These are phyloP conservation scores for Citrus medica DNA, from an alignment of 345 rosid species.

Conservation along the genomic window DNA sequence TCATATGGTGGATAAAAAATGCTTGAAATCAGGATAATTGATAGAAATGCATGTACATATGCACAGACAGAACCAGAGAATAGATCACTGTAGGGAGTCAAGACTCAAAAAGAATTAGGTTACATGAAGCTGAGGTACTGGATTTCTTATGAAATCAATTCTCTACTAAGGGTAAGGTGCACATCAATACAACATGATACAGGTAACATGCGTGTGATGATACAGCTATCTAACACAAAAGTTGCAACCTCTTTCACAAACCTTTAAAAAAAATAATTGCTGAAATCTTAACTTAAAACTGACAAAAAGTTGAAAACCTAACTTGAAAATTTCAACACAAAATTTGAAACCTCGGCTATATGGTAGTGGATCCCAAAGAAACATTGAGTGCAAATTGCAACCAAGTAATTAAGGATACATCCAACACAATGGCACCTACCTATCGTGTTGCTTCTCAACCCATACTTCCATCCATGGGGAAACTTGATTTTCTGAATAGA, in stretches of 20 bases:
- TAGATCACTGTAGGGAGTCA: background rate
- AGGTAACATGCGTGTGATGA: too few relatives aligned
- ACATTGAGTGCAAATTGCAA: background rate
- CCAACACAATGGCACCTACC: constrained; percentile 34
- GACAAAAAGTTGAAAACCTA: too few relatives aligned
- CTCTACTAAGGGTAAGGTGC: background rate
- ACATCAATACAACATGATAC: background rate
- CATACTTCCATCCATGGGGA: constrained; percentile 96
- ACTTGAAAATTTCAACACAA: too few relatives aligned
- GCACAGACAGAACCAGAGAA: background rate
- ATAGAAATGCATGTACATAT: background rate
- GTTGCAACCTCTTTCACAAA: too few relatives aligned
- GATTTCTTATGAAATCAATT: background rate
- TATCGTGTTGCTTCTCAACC: constrained; percentile 66
- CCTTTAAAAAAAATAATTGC: too few relatives aligned
- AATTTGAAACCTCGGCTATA: too few relatives aligned
- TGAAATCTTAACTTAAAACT: too few relatives aligned
- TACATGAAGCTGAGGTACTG: background rate
- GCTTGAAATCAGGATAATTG: background rate
- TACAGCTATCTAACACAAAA: too few relatives aligned
- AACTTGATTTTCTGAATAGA: constrained; percentile 76
- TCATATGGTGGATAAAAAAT: background rate
- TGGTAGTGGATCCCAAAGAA: background rate
- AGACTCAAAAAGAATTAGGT: background rate
- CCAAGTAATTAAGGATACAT: background rate